Evolutionary conservation across 768 basidiomycete species (phyloP).

Genomic region (Tylopilus rubrobrunneus): DNA sequence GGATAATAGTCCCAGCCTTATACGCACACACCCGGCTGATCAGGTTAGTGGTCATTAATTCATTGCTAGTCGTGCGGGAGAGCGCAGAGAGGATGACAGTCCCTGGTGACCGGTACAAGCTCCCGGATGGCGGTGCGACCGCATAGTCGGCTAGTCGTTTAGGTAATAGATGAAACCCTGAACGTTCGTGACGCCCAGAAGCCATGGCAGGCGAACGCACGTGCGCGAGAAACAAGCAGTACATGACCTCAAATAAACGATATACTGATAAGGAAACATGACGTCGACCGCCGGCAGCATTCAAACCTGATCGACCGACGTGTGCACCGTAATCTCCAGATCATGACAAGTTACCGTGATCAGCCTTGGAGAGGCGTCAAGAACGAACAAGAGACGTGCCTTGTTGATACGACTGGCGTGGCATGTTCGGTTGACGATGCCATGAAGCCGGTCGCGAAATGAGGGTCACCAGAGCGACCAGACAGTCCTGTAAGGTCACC

Average conservation of each 20-base stretch:
- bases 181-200: no score
- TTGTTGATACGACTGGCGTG: not conserved
- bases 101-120: no score
- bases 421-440: not conserved
- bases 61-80: no score
- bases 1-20: no score
- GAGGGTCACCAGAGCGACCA: not conserved
- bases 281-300: not conserved
- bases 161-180: no score
- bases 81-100: no score
- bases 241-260: not conserved
- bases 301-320: not conserved
- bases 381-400: not conserved
- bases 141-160: no score
- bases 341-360: not conserved
- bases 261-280: not conserved
- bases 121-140: no score
- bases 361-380: not conserved
- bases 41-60: no score
- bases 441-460: constrained; percentile 3
- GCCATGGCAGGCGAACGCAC: not conserved
- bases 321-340: constrained; percentile 12
- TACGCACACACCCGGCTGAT: no score
- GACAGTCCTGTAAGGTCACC: constrained; percentile 35
- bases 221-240: not conserved